Percentiles rank a stretch among this genome's conserved stretches.
Conservation (phyloP, 495 filamentous ascomycete species). For the Talaromyces proteolyticus region DNA sequence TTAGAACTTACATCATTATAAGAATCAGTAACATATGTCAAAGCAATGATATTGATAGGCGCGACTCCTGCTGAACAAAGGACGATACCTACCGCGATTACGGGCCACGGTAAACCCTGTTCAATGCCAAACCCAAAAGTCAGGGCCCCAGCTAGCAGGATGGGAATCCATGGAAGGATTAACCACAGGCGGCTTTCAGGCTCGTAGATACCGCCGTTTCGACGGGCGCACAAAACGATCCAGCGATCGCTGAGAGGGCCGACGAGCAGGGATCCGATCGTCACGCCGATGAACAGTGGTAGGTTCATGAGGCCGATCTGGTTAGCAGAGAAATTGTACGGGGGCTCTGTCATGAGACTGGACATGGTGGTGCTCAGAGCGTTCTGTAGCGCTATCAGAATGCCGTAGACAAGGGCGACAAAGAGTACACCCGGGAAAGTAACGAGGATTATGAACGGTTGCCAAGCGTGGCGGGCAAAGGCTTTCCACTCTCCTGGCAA, state of each 20-base stretch:
- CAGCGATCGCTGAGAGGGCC: constrained; percentile 30
- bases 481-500: constrained; percentile 4
- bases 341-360: constrained; percentile 22
- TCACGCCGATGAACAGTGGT: constrained; percentile 27
- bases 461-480: constrained; percentile 16
- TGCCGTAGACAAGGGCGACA: constrained; percentile 26
- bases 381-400: constrained; percentile 24
- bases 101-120: constrained; percentile 22
- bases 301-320: constrained; percentile 31
- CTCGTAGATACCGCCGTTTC: constrained; percentile 29
- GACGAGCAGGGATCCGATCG: constrained; percentile 21
- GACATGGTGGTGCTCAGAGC: constrained; percentile 25
- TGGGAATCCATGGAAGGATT: constrained; percentile 13
- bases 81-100: constrained; percentile 20
- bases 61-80: constrained; percentile 18
- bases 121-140: constrained; percentile 26
- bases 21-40: constrained; percentile 29
- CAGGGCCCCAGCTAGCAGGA: constrained; percentile 21
- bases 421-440: constrained; percentile 28
- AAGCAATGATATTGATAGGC: constrained; percentile 18
- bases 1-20: constrained; percentile 24
- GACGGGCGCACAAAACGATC: constrained; percentile 18
- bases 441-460: constrained; percentile 19
- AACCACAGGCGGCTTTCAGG: constrained; percentile 30
- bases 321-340: constrained; percentile 31